A percentile compares a stretch with the other conserved stretches of the same genome.
Evolutionary conservation across 495 filamentous ascomycete species (phyloP).

Genomic region (Xylaria cubensis): DNA sequence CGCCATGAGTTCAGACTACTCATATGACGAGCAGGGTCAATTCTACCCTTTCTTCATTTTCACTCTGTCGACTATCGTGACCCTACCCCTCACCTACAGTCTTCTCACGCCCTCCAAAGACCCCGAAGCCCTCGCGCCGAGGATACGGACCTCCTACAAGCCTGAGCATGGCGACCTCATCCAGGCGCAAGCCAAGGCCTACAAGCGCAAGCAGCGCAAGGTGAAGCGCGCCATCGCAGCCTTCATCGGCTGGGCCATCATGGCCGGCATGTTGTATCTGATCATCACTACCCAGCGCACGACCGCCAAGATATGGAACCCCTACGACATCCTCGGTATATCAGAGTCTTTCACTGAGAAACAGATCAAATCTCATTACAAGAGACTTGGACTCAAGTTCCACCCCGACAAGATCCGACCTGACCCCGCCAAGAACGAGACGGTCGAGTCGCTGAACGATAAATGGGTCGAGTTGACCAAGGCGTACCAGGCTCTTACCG

Average conservation of each 20-base stretch:
- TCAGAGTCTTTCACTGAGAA: constrained; percentile 86
- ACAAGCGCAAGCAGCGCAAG: constrained; percentile 87
- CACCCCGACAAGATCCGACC: constrained; percentile 92
- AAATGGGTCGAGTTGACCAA: constrained; percentile 94
- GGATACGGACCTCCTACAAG: constrained; percentile 71
- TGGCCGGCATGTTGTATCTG: constrained; percentile 91
- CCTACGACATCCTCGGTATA: constrained; percentile 89
- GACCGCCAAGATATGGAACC: constrained; percentile 85
- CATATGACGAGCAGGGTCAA: constrained; percentile 97
- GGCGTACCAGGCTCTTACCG: constrained; percentile 95
- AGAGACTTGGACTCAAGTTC: constrained; percentile 79
- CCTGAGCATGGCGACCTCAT: constrained; percentile 84
- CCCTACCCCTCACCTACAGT: constrained; percentile 88
- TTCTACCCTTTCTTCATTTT: constrained; percentile 99
- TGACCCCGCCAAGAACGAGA: constrained; percentile 86
- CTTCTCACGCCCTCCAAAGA: constrained; percentile 79
- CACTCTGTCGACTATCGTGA: constrained; percentile 85
- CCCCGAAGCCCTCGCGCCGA: constrained; percentile 58
- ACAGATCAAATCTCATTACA: constrained; percentile 88
- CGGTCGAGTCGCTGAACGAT: constrained; percentile 81
- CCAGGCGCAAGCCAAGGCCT: constrained; percentile 81
- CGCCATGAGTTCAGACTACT: constrained; percentile 95
- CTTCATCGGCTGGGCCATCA: constrained; percentile 77
- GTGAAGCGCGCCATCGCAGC: constrained; percentile 84
- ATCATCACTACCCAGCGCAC: constrained; percentile 80